Conservation (phyloP, 768 basidiomycete genomes). For the Amanita pallidorosea region DNA sequence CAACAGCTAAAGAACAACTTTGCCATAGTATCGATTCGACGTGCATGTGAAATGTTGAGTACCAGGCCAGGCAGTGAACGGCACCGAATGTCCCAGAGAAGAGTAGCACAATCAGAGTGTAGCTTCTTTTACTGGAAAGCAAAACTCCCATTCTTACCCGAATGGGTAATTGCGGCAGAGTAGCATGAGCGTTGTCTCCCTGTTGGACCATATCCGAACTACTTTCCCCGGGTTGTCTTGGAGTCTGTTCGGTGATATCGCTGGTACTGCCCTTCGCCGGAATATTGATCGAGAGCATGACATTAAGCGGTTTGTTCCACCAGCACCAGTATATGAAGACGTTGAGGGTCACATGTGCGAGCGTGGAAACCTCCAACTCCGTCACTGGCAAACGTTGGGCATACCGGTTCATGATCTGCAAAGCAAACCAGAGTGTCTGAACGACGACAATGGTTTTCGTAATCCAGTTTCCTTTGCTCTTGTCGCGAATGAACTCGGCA, state of each 20-base stretch:
- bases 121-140: no score
- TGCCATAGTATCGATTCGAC: conserved; percentile 16
- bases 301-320: conserved; percentile 25
- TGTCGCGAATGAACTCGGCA: conserved; percentile 15
- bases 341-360: conserved; percentile 17
- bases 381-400: conserved; percentile 14
- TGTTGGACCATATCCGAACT: not conserved
- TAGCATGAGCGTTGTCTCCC: no score
- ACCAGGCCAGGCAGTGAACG: conserved; percentile 19
- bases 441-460: conserved; percentile 15
- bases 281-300: conserved; percentile 10
- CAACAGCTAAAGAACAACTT: conserved; percentile 10
- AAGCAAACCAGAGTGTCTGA: conserved; percentile 21
- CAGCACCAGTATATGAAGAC: conserved; percentile 19
- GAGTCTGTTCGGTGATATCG: no score
- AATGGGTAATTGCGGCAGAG: no score
- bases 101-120: no score
- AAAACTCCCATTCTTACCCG: no score
- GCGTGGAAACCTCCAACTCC: conserved; percentile 20
- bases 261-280: not conserved
- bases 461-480: conserved; percentile 16
- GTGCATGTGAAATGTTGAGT: conserved; percentile 13
- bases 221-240: not conserved
- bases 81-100: conserved; percentile 13
- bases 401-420: conserved; percentile 16